Conservation (phyloP, 2,329 filamentous ascomycete genomes). For the Ampelomyces quisqualis region DNA sequence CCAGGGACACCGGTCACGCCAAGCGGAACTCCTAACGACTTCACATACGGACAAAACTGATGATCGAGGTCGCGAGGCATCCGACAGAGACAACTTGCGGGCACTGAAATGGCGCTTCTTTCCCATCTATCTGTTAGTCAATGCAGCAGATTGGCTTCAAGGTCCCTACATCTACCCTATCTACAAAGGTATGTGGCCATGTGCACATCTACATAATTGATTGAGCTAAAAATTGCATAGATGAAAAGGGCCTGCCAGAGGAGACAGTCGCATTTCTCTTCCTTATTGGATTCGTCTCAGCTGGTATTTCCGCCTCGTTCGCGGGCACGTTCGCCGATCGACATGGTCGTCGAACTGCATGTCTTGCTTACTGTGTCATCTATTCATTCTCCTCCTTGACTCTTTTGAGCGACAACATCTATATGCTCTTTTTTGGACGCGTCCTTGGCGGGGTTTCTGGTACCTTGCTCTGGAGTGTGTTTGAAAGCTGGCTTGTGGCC, state of each 20-base stretch:
- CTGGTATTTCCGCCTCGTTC: conserved; percentile 52
- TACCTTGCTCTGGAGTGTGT: conserved; percentile 59
- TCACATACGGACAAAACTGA: conserved; percentile 23
- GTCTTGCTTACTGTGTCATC: conserved; percentile 56
- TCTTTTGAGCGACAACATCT: conserved; percentile 51
- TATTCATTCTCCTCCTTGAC: conserved; percentile 57
- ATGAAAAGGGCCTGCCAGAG: conserved; percentile 52
- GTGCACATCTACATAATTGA: neutral
- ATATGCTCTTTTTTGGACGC: conserved; percentile 55
- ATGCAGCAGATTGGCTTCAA: conserved; percentile 52
- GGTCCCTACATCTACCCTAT: conserved; percentile 55
- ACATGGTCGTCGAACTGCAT: conserved; percentile 55
- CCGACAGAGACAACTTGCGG: conserved; percentile 30
- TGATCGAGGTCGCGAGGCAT: conserved; percentile 25
- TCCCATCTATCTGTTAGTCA: conserved; percentile 48
- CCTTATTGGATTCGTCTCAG: conserved; percentile 51
- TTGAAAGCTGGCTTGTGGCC: conserved; percentile 63
- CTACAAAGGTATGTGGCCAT: conserved; percentile 46
- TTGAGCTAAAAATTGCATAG: conserved; percentile 15
- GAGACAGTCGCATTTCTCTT: conserved; percentile 46
- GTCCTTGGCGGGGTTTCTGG: conserved; percentile 58
- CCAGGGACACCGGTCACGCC: conserved; percentile 28
- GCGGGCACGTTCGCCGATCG: conserved; percentile 53
- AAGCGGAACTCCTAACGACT: conserved; percentile 7
- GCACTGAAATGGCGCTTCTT: conserved; percentile 48